Evolutionary conservation across 306 rosid genomes (phyloP), one percentile per base, ranked within the genome.

Genomic region (Glycine soja): DNA sequence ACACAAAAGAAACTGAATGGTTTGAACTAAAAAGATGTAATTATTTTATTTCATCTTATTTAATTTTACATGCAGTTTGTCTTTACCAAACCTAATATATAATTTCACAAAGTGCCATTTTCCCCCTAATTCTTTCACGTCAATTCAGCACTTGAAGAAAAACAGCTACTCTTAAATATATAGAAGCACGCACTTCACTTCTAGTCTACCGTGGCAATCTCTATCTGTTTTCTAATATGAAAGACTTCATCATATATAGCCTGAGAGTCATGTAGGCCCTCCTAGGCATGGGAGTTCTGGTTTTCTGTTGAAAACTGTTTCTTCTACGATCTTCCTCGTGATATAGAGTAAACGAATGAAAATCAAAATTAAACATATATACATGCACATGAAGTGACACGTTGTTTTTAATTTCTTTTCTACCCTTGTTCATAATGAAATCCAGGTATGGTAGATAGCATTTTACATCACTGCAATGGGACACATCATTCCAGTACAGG

Each of bases 391-490:
- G 32, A 15, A 56, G 40, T 38, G 43, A 38, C 19, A 58, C 65
- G 14, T 19, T 58, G 38, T 38, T 19, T 58, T 19, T 19, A 7
- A 3, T 47, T 24, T 24, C 24, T 24, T 24, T 24, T 24, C 47
- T n/a, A 1, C 50, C 68, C 1, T 11, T 16, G 6, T 4, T 48
- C 56, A 8, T 43, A 24, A 53, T 42, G 68, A 78, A 68, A 68
- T 77, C 1, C 8, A 38, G 5, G 43, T 4, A 4, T 43, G 76
- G 83, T 32, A 70, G 43, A 4, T 79, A 4, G 63, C 71, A 80
- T 34, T 46, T 79, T 52, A 58, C 76, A 80, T 80, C 77, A 80
- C 30, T 59, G 83, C 43, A 59, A n/a, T 52, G 71, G 72, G 63
- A 32, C 71, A 56, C 50, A 54, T 45, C 36, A 10, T 32, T 24